Evolutionary conservation across 208 protist species (phyloP), one percentile per base, ranked within the genome.

Genomic region (Novymonas esmeraldas): DNA sequence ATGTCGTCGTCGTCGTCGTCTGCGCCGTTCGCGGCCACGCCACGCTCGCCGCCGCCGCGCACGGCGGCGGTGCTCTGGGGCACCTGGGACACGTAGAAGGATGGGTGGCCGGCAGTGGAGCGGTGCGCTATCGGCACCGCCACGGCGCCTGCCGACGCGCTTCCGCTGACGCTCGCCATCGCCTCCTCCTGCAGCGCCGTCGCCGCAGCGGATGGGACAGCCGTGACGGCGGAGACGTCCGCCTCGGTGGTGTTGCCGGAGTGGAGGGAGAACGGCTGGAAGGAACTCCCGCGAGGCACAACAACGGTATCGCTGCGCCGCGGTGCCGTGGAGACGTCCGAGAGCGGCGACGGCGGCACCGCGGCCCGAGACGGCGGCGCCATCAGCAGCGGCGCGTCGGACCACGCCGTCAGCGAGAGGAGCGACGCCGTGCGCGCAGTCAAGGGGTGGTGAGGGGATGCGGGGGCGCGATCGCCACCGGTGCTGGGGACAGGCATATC

Each of bases 381-480:
- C n/a, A 28, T n/a, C 26, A 3, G 39, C 9, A 1, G 38, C 55
- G 55, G 38, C 22, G 38, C 10, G 55, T 6, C 22, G 14, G 22
- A 61, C 36, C 34, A 61, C 22, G 10, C 26, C 22, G 22, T 46
- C n/a, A 48, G 55, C 29, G 38, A 48, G 22, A 61, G 38, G 14
- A 0, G 22, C 20, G 3, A 61, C 13, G 13, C 55, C 13, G 10
- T 14, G 11, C 20, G 36, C 1, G 20, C 14, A 34, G 20, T 7
- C 26, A 10, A 61, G 26, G 13, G 34, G 10, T 33, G 10, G 55
- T 16, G 24, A 7, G 1, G 14, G n/a, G n/a, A n/a, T n/a, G n/a
- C n/a, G n/a, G n/a, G n/a, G n/a, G n/a, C n/a, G n/a, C n/a, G n/a
- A n/a, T n/a, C n/a, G n/a, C n/a, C n/a, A n/a, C n/a, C n/a, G n/a